Evolutionary conservation across 2,329 filamentous ascomycete genomes (phyloP).

Genomic region (Mycosphaerella sp.): DNA sequence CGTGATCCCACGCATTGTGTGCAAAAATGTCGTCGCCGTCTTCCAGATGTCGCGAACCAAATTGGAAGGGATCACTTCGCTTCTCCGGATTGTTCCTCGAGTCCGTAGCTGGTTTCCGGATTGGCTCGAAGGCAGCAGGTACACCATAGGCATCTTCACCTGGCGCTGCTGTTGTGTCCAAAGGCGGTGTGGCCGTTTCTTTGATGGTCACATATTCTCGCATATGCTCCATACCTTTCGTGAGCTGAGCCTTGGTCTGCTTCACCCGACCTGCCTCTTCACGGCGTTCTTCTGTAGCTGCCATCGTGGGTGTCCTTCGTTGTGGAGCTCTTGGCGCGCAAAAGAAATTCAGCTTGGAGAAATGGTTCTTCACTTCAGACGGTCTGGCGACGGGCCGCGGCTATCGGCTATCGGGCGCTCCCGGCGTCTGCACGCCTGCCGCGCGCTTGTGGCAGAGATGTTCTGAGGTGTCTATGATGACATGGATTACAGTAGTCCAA

Average conservation of each 20-base stretch:
- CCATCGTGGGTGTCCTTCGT: slow-evolving; percentile 19
- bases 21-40: slow-evolving; percentile 87
- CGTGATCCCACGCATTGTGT: slow-evolving; percentile 99
- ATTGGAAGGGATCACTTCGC: slow-evolving; percentile 87
- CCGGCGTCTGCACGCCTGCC: background rate
- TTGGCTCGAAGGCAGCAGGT: slow-evolving; percentile 41
- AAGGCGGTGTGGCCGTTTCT: slow-evolving; percentile 30
- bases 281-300: slow-evolving; percentile 8
- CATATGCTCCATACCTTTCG: slow-evolving; percentile 50
- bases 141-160: slow-evolving; percentile 47
- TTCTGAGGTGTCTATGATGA: background rate
- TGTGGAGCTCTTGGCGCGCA: slow-evolving; percentile 18
- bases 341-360: slow-evolving; percentile 10
- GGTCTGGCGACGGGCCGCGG: background rate
- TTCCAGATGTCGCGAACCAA: slow-evolving; percentile 80
- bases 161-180: slow-evolving; percentile 16
- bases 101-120: slow-evolving; percentile 50
- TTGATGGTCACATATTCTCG: slow-evolving; percentile 44
- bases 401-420: too few species aligned
- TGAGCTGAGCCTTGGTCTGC: slow-evolving; percentile 41
- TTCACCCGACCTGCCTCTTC: slow-evolving; percentile 24
- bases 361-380: background rate
- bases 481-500: background rate
- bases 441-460: background rate
- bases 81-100: slow-evolving; percentile 72